These are phyloP conservation scores for Eucalyptus pauciflora DNA, from an alignment of 345 rosid genomes.

Conservation along the genomic window DNA sequence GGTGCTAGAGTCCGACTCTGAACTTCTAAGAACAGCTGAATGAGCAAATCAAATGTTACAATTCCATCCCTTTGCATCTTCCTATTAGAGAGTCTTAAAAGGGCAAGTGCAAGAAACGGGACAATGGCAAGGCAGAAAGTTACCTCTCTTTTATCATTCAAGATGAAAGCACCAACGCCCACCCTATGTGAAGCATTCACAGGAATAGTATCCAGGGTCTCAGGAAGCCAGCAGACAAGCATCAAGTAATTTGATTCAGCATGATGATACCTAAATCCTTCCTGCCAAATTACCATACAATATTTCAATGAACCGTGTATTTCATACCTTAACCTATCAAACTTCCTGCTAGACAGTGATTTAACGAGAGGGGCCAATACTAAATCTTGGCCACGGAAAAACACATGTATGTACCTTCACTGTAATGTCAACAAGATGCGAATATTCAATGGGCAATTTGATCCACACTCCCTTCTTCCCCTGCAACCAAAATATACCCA, in stretches of 20 bases:
- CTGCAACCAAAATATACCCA: slow-evolving; percentile 10
- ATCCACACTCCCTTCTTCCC: slow-evolving; percentile 75
- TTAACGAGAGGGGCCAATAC: not conserved
- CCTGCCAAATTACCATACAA: not conserved
- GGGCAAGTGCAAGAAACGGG: not conserved
- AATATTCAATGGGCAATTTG: slow-evolving; percentile 34
- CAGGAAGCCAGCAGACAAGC: slow-evolving; percentile 57
- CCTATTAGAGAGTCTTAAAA: not conserved
- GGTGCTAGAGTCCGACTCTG: not conserved
- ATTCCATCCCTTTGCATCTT: not conserved
- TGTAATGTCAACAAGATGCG: slow-evolving; percentile 37
- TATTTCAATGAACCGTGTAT: not conserved
- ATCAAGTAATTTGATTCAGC: slow-evolving; percentile 50
- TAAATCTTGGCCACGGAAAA: not conserved
- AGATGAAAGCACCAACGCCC: slow-evolving; percentile 60
- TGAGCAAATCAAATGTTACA: not conserved
- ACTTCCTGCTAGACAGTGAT: not conserved
- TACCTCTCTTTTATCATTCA: slow-evolving; percentile 54
- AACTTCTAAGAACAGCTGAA: not conserved
- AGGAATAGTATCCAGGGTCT: slow-evolving; percentile 26
- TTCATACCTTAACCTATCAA: not conserved
- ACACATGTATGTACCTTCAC: slow-evolving; percentile 18
- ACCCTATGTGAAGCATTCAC: slow-evolving; percentile 70
- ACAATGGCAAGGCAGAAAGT: not conserved
- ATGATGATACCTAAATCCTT: slow-evolving; percentile 8